Percentiles rank a stretch among this genome's conserved stretches.
Evolutionary conservation across 306 rosid species (phyloP).

Genomic region (Carpinus viminea): DNA sequence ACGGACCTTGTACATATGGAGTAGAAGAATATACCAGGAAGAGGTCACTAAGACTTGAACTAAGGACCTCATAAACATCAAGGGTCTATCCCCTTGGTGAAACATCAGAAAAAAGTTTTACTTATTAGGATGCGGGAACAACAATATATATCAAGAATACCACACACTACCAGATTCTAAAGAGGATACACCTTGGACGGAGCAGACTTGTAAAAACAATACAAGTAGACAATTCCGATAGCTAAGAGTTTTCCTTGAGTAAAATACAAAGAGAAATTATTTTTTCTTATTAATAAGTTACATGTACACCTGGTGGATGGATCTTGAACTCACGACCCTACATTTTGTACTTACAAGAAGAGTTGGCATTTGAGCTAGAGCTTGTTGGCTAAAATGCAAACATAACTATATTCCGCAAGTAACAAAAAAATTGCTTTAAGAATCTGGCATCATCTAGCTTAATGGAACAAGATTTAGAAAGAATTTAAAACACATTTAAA

Average conservation of each 20-base stretch:
- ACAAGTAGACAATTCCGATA: not conserved
- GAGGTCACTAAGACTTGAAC: not conserved
- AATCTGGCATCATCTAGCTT: not conserved
- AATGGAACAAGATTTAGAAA: not conserved
- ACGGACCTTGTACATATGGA: not conserved
- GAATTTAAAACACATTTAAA: not conserved
- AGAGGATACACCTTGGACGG: not conserved
- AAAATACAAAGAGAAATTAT: not conserved
- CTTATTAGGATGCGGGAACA: not conserved
- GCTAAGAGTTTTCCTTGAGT: not conserved
- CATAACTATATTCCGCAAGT: not conserved
- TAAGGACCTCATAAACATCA: not conserved
- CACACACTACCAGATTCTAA: not conserved
- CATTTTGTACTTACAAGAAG: not conserved
- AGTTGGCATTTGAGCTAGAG: not conserved
- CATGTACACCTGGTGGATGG: not conserved
- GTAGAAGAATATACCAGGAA: not conserved
- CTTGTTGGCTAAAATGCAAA: not conserved
- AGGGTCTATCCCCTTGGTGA: not conserved
- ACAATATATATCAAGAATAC: not conserved
- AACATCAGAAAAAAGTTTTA: not conserved
- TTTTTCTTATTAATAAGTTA: not conserved
- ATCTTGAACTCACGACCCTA: not conserved
- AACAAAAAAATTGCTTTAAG: not conserved
- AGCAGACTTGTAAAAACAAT: not conserved